Conservation (phyloP, 257 asterid species). For the Rehmannia glutinosa region DNA sequence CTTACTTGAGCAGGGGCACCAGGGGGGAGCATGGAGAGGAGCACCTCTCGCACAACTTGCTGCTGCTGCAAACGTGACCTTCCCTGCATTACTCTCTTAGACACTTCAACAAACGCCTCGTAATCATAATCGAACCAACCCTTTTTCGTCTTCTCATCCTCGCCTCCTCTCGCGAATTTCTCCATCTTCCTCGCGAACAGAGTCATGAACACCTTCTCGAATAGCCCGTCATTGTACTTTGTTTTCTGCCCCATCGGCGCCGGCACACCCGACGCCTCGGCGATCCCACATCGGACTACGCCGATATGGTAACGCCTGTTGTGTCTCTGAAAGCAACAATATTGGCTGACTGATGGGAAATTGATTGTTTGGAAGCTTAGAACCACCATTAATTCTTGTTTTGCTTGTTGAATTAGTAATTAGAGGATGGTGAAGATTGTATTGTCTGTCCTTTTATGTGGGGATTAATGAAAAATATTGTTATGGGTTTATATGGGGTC, state of each 20-base stretch:
- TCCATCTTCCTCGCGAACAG: slow-evolving; percentile 87
- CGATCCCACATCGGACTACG: slow-evolving; percentile 61
- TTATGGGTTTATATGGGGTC: no score
- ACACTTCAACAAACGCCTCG: slow-evolving; percentile 76
- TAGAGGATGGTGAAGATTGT: background rate
- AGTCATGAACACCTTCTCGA: slow-evolving; percentile 76
- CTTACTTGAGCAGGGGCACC: slow-evolving; percentile 94
- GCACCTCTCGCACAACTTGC: slow-evolving; percentile 74
- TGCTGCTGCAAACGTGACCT: slow-evolving; percentile 77
- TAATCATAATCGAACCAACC: slow-evolving; percentile 76
- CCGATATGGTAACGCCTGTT: background rate
- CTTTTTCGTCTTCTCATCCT: slow-evolving; percentile 23
- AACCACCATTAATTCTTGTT: slow-evolving; percentile 36
- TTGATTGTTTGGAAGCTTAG: slow-evolving; percentile 40
- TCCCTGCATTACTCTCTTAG: slow-evolving; percentile 70
- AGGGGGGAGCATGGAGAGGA: slow-evolving; percentile 92
- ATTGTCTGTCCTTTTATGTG: background rate
- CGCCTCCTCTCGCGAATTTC: slow-evolving; percentile 44
- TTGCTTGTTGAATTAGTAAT: background rate
- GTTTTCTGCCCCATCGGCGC: slow-evolving; percentile 95
- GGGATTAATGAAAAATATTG: no score
- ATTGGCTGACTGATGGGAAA: slow-evolving; percentile 17
- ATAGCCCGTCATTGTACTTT: slow-evolving; percentile 73
- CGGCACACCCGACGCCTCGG: slow-evolving; percentile 82
- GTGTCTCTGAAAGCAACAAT: slow-evolving; percentile 6